phyloP scores from a whole-genome alignment of 805 yeast species.

The Kodamaea sagamina region DNA sequence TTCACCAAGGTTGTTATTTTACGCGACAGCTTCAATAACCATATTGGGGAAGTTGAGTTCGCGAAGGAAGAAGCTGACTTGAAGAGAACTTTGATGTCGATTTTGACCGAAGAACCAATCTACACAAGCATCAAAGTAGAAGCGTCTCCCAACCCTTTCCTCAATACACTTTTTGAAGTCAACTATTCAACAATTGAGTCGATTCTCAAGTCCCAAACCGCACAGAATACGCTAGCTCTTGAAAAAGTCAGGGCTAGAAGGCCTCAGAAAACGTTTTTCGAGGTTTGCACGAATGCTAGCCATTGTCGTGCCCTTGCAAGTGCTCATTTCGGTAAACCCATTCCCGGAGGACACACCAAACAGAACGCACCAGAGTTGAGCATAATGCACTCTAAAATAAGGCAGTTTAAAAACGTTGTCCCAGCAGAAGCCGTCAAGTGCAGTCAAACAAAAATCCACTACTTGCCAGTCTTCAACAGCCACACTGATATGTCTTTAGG shows the following conservation, averaged over 20 bases:
- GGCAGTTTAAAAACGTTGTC: conserved; percentile 15
- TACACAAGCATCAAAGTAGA: not conserved
- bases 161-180: conserved; percentile 3
- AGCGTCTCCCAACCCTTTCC: not conserved
- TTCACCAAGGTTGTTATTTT: conserved; percentile 17
- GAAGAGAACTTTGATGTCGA: not conserved
- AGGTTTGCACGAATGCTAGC: conserved; percentile 48
- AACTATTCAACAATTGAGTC: conserved; percentile 8
- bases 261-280: conserved; percentile 44
- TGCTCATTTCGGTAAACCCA: conserved; percentile 22
- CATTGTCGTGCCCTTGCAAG: conserved; percentile 35
- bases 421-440: too few species aligned
- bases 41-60: conserved; percentile 5
- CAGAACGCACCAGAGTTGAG: conserved; percentile 7
- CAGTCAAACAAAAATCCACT: conserved; percentile 28
- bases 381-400: conserved; percentile 6
- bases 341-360: conserved; percentile 12
- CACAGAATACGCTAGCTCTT: conserved; percentile 41
- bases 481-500: conserved; percentile 76
- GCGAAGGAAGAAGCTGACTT: not conserved
- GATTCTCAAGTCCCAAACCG: conserved; percentile 30
- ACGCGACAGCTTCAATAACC: conserved; percentile 1
- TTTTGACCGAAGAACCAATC: not conserved
- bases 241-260: conserved; percentile 44
- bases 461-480: conserved; percentile 29